phyloP scores from a whole-genome alignment of 1,139 yeast genomes.

The Yamadazyma dushanensis region DNA sequence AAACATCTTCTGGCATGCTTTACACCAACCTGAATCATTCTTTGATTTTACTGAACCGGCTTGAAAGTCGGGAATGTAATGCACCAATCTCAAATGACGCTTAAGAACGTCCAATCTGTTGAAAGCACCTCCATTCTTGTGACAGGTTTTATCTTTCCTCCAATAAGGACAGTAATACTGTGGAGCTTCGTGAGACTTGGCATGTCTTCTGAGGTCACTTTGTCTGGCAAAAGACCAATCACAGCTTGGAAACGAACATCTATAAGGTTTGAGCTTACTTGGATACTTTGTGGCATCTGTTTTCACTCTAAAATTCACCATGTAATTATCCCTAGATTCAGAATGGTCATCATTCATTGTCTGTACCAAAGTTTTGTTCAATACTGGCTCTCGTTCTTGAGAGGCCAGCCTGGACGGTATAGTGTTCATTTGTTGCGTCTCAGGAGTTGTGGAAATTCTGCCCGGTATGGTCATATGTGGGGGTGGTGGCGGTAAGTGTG shows the following conservation, averaged over 20 bases:
- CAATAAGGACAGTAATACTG: conserved; percentile 71
- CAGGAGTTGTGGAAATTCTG: neutral
- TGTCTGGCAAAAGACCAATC: conserved; percentile 68
- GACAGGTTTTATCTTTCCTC: conserved; percentile 66
- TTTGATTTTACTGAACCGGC: conserved; percentile 16
- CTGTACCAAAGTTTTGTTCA: conserved; percentile 5
- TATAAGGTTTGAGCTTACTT: conserved; percentile 25
- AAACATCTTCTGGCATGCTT: conserved; percentile 61
- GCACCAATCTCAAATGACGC: conserved; percentile 66
- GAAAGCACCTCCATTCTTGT: conserved; percentile 71
- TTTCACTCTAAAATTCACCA: conserved; percentile 6
- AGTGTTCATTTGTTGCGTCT: too few species aligned
- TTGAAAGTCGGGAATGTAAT: conserved; percentile 53
- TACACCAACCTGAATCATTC: conserved; percentile 65
- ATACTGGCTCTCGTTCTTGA: neutral
- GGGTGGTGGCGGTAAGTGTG: neutral
- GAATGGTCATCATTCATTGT: conserved; percentile 1
- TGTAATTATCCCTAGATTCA: conserved; percentile 3
- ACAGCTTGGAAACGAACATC: conserved; percentile 57
- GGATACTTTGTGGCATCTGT: conserved; percentile 4
- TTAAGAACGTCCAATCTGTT: conserved; percentile 69
- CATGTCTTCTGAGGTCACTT: conserved; percentile 66
- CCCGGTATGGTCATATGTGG: neutral
- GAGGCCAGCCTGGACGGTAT: too few species aligned
- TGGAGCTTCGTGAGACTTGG: conserved; percentile 63